Conservation (phyloP, 257 asterid genomes). For the Perilla frutescens region DNA sequence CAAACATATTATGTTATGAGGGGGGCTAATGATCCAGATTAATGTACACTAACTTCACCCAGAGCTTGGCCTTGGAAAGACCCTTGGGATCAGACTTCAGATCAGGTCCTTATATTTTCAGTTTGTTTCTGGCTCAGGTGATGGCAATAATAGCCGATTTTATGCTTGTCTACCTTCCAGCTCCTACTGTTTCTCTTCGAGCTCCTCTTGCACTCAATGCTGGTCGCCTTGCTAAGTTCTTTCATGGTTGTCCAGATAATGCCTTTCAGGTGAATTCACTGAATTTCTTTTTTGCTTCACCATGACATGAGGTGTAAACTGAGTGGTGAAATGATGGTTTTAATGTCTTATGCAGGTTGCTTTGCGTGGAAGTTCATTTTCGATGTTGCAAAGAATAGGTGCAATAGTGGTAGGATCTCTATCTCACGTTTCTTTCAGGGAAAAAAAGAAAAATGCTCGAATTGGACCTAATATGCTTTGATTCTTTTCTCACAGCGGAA, state of each 20-base stretch:
- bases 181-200: constrained; percentile 95
- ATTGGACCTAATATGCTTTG: constrained; percentile 26
- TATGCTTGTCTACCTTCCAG: constrained; percentile 98
- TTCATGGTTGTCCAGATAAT: constrained; percentile 85
- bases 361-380: constrained; percentile 76
- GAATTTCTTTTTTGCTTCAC: constrained; percentile 7
- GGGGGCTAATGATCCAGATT: not conserved
- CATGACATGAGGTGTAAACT: not conserved
- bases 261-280: constrained; percentile 74
- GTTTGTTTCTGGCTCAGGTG: constrained; percentile 52
- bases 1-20: not conserved
- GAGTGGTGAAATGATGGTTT: constrained; percentile 25
- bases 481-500: constrained; percentile 61
- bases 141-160: constrained; percentile 97
- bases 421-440: not conserved
- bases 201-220: constrained; percentile 71
- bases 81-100: constrained; percentile 1
- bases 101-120: constrained; percentile 26
- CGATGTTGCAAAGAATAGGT: constrained; percentile 80
- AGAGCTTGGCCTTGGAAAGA: not conserved
- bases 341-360: constrained; percentile 57
- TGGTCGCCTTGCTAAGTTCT: constrained; percentile 79
- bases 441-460: not conserved
- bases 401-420: constrained; percentile 70
- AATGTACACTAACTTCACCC: not conserved